Conservation (phyloP, 495 filamentous ascomycete genomes). For the Aspergillus bridgeri region DNA sequence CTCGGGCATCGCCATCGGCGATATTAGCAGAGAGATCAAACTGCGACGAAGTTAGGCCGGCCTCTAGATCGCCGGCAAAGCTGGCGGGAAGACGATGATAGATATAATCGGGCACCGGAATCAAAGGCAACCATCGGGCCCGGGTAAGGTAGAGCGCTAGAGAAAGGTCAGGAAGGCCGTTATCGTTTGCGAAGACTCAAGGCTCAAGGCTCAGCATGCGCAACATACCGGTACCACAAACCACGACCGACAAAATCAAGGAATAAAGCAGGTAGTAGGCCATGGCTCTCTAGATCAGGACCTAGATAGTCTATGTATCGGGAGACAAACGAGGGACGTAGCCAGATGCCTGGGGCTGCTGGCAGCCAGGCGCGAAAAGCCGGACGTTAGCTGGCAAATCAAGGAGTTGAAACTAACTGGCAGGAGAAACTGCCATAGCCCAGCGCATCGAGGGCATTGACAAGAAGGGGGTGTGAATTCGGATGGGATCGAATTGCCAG, state of each 20-base stretch:
- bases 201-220: neutral
- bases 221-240: slow-evolving; percentile 56
- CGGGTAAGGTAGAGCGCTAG: slow-evolving; percentile 77
- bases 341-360: neutral
- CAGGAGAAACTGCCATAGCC: neutral
- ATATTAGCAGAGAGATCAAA: slow-evolving; percentile 83
- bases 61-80: slow-evolving; percentile 78
- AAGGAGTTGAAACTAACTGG: neutral
- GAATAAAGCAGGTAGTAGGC: slow-evolving; percentile 73
- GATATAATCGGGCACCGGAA: slow-evolving; percentile 56
- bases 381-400: neutral
- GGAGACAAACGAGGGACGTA: neutral
- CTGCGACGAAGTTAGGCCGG: slow-evolving; percentile 72
- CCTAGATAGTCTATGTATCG: neutral
- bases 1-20: slow-evolving; percentile 66
- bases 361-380: neutral
- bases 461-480: neutral
- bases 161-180: neutral
- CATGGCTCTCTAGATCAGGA: slow-evolving; percentile 41
- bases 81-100: slow-evolving; percentile 72
- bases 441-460: neutral
- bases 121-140: slow-evolving; percentile 63
- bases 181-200: neutral
- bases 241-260: slow-evolving; percentile 58
- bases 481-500: neutral